Percentiles rank a stretch among this genome's conserved stretches.
Conservation (phyloP, 257 asterid species). For the Solanum neorickii region DNA sequence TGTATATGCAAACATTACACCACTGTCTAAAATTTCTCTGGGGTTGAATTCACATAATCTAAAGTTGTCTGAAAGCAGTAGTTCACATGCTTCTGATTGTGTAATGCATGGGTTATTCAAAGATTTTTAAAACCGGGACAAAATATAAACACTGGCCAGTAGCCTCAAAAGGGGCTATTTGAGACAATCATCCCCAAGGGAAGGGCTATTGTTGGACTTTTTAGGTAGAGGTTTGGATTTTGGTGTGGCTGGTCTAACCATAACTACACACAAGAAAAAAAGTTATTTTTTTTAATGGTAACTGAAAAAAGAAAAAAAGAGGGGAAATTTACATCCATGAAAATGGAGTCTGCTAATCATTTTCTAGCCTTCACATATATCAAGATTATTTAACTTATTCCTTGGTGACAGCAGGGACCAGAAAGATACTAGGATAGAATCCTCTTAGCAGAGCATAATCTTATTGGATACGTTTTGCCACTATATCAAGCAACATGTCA, state of each 20-base stretch:
- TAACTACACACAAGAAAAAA: neutral
- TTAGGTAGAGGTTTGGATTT: neutral
- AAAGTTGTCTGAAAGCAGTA: neutral
- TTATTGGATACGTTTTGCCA: neutral
- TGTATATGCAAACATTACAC: neutral
- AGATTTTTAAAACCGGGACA: neutral
- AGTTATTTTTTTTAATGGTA: neutral
- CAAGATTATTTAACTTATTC: neutral
- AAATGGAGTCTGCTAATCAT: neutral
- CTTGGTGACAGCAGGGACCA: neutral
- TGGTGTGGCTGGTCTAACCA: neutral
- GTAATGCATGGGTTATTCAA: neutral
- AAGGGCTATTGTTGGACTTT: neutral
- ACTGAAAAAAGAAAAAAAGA: neutral
- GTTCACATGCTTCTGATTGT: neutral
- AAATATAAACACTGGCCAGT: neutral
- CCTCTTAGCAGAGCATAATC: neutral
- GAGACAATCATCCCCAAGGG: neutral
- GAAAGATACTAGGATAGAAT: neutral
- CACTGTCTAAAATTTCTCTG: neutral
- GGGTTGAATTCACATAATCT: neutral
- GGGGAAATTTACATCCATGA: neutral
- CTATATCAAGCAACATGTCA: neutral
- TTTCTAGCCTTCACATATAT: neutral
- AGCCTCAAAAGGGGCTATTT: neutral